Conservation (phyloP, 768 basidiomycete genomes). For the Leccinum obscurum region DNA sequence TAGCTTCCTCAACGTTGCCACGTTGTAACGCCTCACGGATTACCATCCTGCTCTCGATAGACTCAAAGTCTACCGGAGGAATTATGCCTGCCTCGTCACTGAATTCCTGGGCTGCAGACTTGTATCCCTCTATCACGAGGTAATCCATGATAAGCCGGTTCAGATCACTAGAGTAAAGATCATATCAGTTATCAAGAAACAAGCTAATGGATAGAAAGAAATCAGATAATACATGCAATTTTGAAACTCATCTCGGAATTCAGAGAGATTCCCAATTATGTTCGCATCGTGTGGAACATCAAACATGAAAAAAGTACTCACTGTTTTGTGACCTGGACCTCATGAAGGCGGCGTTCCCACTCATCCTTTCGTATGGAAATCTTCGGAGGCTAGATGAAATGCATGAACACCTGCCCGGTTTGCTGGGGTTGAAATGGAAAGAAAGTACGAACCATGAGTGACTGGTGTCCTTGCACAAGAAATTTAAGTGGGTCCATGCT, state of each 20-base stretch:
- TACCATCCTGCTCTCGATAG: conserved; percentile 91
- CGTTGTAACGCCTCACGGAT: conserved; percentile 93
- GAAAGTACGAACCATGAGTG: conserved; percentile 33
- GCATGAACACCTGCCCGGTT: conserved; percentile 2
- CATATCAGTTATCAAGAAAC: conserved; percentile 21
- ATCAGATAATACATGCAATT: conserved; percentile 93
- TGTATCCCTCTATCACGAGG: conserved; percentile 96
- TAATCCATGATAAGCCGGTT: conserved; percentile 97
- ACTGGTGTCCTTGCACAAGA: conserved; percentile 14
- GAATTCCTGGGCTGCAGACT: conserved; percentile 93
- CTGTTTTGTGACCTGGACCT: conserved; percentile 85
- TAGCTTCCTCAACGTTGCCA: conserved; percentile 94
- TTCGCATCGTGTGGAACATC: conserved; percentile 55
- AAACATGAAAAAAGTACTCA: conserved; percentile 50
- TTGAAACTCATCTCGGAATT: conserved; percentile 63
- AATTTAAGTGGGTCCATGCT: conserved; percentile 33
- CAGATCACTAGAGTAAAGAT: conserved; percentile 66
- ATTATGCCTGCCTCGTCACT: conserved; percentile 80
- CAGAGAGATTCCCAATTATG: conserved; percentile 99
- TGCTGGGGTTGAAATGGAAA: not conserved
- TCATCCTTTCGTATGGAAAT: conserved; percentile 70
- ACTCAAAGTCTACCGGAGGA: conserved; percentile 83
- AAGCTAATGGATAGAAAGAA: conserved; percentile 24
- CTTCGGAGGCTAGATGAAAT: conserved; percentile 46
- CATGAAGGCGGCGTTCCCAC: conserved; percentile 82